These are phyloP conservation scores for Leccinellum albellum DNA, from an alignment of 768 basidiomycete species.

Conservation along the genomic window DNA sequence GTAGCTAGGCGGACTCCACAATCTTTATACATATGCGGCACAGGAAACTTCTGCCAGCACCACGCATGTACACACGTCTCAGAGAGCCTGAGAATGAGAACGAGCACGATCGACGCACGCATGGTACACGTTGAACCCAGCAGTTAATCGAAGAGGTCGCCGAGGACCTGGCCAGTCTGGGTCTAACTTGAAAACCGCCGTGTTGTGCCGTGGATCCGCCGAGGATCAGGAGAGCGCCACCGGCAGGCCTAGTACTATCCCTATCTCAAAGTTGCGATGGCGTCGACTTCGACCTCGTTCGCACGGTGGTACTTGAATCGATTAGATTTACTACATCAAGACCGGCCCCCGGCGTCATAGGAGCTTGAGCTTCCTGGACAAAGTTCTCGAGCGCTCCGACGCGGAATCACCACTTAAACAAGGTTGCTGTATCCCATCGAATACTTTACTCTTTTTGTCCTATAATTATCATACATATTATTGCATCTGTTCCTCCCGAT, in stretches of 20 bases:
- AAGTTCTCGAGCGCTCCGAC: not conserved
- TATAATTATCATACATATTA: not conserved
- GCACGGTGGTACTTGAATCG: not conserved
- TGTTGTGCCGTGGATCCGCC: not conserved
- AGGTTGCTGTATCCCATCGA: not conserved
- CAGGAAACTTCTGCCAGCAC: not conserved
- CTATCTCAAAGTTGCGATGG: too few relatives aligned
- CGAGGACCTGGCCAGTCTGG: not conserved
- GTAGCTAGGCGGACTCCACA: not conserved
- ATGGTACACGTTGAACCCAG: not conserved
- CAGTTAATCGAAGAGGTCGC: not conserved
- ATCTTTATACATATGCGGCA: not conserved
- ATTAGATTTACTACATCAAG: not conserved
- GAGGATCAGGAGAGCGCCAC: not conserved
- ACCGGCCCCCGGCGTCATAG: too few relatives aligned
- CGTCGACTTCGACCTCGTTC: too few relatives aligned
- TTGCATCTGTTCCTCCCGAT: not conserved
- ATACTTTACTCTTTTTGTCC: not conserved
- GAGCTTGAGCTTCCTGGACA: not conserved
- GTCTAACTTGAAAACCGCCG: not conserved
- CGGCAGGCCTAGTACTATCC: too few relatives aligned
- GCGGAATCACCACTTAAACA: not conserved
- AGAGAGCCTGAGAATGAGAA: not conserved
- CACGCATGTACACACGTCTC: not conserved
- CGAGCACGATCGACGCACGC: not conserved